These are phyloP conservation scores for Pyrus betulifolia DNA, from an alignment of 306 rosid species.

Conservation along the genomic window DNA sequence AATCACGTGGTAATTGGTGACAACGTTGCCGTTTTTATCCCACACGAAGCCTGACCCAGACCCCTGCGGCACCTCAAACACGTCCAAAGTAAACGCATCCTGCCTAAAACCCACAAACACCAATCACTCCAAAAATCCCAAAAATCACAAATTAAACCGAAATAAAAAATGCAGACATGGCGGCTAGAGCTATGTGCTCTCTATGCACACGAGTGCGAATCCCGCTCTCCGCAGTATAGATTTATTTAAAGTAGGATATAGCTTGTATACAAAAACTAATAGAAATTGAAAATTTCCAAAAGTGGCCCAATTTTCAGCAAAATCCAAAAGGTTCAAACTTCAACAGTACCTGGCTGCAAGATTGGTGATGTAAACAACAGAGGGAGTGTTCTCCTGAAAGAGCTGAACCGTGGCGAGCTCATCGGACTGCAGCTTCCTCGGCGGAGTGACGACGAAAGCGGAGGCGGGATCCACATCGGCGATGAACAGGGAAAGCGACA, in stretches of 20 bases:
- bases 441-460: conserved; percentile 69
- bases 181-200: too few relatives aligned
- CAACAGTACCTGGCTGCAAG: conserved; percentile 59
- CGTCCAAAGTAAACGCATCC: conserved; percentile 92
- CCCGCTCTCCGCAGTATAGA: too few relatives aligned
- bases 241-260: too few relatives aligned
- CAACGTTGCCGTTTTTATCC: conserved; percentile 79
- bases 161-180: background rate
- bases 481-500: conserved; percentile 61
- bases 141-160: background rate
- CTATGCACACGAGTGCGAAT: too few relatives aligned
- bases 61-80: conserved; percentile 94
- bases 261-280: too few relatives aligned
- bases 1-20: conserved; percentile 93
- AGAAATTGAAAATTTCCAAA: background rate
- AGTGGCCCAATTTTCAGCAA: background rate
- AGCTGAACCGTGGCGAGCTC: conserved; percentile 96
- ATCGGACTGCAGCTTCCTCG: conserved; percentile 72
- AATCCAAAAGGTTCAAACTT: background rate
- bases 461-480: conserved; percentile 59
- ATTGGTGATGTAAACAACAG: conserved; percentile 91
- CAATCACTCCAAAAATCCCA: conserved; percentile 1
- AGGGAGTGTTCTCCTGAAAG: conserved; percentile 87
- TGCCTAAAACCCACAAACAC: conserved; percentile 50
- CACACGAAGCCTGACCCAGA: conserved; percentile 97